Conservation (phyloP, 768 basidiomycete species). For the Russula olivacea region DNA sequence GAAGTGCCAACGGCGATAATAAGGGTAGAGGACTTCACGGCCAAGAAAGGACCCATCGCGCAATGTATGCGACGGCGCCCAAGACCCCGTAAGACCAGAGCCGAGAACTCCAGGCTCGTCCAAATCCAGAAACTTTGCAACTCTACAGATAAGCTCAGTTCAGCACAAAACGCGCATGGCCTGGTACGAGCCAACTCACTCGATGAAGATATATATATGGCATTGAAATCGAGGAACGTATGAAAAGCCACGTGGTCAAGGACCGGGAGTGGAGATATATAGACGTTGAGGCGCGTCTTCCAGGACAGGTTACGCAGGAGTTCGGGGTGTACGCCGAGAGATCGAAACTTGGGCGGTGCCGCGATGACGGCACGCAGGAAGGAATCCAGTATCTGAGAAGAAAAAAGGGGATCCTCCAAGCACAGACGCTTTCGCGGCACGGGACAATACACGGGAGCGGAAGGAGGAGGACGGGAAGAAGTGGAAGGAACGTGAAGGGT, state of each 20-base stretch:
- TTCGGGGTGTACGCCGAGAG: conserved; percentile 58
- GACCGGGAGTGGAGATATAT: conserved; percentile 40
- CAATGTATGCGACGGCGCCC: conserved; percentile 75
- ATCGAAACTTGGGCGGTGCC: conserved; percentile 58
- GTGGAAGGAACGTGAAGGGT: too few species aligned
- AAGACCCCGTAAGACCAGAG: conserved; percentile 75
- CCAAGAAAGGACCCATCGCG: conserved; percentile 71
- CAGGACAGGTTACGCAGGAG: conserved; percentile 36
- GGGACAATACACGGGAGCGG: too few species aligned
- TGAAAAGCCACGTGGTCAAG: conserved; percentile 55
- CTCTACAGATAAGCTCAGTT: conserved; percentile 38
- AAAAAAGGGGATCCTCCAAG: too few species aligned
- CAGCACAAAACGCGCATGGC: not conserved
- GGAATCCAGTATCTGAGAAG: too few species aligned
- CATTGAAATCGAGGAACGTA: too few species aligned
- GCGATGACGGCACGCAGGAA: not conserved
- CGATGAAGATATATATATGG: too few species aligned
- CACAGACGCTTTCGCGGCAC: too few species aligned
- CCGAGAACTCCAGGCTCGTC: conserved; percentile 59
- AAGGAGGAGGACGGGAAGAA: too few species aligned
- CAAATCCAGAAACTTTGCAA: conserved; percentile 69
- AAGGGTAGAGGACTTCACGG: conserved; percentile 74
- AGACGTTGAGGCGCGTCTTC: too few species aligned
- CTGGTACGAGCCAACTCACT: conserved; percentile 58
- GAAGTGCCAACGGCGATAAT: conserved; percentile 67